A percentile compares a stretch with the other conserved stretches of the same genome.
phyloP scores from a whole-genome alignment of 805 yeast species.

The Isabelozyma rhagii region DNA sequence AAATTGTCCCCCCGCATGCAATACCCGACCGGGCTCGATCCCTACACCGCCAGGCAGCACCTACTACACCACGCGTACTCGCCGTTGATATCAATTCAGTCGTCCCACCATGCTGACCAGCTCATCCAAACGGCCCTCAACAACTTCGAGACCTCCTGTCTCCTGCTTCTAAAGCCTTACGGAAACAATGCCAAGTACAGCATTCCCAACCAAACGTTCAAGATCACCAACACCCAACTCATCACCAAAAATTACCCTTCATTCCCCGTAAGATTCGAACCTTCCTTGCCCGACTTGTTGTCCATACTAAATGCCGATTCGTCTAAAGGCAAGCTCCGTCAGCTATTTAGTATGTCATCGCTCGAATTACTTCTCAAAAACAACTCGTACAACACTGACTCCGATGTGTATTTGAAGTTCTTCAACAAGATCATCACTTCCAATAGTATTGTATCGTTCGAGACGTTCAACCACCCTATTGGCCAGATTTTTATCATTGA shows the following conservation, averaged over 20 bases:
- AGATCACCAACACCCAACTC: slow-evolving; percentile 50
- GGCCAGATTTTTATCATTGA: slow-evolving; percentile 69
- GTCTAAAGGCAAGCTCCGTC: slow-evolving; percentile 11
- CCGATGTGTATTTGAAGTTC: slow-evolving; percentile 51
- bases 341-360: slow-evolving; percentile 37
- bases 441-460: slow-evolving; percentile 67
- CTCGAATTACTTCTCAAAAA: slow-evolving; percentile 27
- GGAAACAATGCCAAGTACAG: slow-evolving; percentile 51
- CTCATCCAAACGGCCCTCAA: slow-evolving; percentile 40
- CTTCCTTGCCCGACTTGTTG: slow-evolving; percentile 35
- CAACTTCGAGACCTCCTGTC: slow-evolving; percentile 33
- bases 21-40: slow-evolving; percentile 35
- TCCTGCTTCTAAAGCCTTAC: slow-evolving; percentile 50
- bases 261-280: slow-evolving; percentile 56
- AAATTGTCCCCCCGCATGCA: slow-evolving; percentile 7
- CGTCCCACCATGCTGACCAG: slow-evolving; percentile 45
- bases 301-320: slow-evolving; percentile 22
- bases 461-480: slow-evolving; percentile 84
- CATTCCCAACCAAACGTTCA: slow-evolving; percentile 39
- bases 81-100: slow-evolving; percentile 50
- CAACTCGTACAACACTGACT: slow-evolving; percentile 7
- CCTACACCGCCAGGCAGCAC: slow-evolving; percentile 38
- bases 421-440: slow-evolving; percentile 59
- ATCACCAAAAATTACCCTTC: slow-evolving; percentile 48
- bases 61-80: slow-evolving; percentile 46